Evolutionary conservation across 805 yeast genomes (phyloP).

Genomic region (Komagataella populi): DNA sequence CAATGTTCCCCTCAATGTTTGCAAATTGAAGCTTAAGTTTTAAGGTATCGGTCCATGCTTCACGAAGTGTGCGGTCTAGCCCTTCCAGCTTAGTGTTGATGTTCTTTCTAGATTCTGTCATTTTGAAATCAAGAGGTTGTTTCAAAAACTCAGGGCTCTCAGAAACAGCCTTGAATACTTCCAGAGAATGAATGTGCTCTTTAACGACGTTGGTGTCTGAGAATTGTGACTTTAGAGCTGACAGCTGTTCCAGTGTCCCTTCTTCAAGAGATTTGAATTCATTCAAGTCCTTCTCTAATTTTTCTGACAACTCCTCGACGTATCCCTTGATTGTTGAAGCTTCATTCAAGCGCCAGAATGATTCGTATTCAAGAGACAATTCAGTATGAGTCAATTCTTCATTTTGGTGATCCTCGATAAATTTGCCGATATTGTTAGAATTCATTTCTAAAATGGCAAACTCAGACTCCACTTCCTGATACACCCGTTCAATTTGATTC

Average conservation of each 20-base stretch:
- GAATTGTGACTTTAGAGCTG: not conserved
- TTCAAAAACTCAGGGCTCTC: not conserved
- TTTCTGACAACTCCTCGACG: not conserved
- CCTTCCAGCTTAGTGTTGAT: not conserved
- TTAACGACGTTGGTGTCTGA: not conserved
- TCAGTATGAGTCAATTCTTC: slow-evolving; percentile 10
- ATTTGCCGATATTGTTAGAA: slow-evolving; percentile 7
- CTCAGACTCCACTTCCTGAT: slow-evolving; percentile 17
- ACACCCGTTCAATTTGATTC: slow-evolving; percentile 13
- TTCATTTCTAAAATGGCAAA: slow-evolving; percentile 13
- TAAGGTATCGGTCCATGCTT: not conserved
- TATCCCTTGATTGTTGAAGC: slow-evolving; percentile 7
- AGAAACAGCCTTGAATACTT: not conserved
- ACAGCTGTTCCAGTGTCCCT: not conserved
- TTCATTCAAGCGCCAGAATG: slow-evolving; percentile 18
- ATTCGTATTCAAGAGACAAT: slow-evolving; percentile 10
- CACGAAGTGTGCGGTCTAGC: not conserved
- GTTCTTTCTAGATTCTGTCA: not conserved
- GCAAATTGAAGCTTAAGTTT: not conserved
- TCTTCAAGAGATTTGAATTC: not conserved
- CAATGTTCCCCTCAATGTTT: not conserved
- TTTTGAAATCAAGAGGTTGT: not conserved
- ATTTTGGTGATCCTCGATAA: slow-evolving; percentile 11
- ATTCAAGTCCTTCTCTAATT: not conserved
- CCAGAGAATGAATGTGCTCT: not conserved